These are phyloP conservation scores for Xylaria longipes DNA, from an alignment of 495 filamentous ascomycete genomes.

Conservation along the genomic window DNA sequence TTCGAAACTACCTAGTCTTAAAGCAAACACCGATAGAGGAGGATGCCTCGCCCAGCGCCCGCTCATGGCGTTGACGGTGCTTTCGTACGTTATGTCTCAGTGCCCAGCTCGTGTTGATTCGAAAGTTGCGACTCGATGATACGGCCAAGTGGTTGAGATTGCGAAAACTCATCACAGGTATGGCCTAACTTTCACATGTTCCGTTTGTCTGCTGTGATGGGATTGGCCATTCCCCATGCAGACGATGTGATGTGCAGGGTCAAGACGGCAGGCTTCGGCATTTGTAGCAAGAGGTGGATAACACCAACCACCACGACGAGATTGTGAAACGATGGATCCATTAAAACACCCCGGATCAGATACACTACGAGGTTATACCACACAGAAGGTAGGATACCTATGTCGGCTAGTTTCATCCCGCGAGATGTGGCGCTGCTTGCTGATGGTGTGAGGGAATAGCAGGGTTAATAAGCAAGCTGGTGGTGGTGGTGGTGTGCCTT, in stretches of 20 bases:
- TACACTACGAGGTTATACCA: background rate
- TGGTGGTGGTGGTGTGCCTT: slow-evolving; percentile 8
- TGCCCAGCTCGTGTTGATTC: slow-evolving; percentile 18
- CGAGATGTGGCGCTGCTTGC: slow-evolving; percentile 17
- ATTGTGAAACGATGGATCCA: slow-evolving; percentile 6
- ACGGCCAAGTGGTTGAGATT: slow-evolving; percentile 1
- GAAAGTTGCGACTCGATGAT: background rate
- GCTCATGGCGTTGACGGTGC: background rate
- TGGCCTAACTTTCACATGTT: slow-evolving; percentile 18
- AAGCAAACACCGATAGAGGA: slow-evolving; percentile 5
- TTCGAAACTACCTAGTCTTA: slow-evolving; percentile 14
- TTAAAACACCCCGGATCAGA: slow-evolving; percentile 1
- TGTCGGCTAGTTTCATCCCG: slow-evolving; percentile 8
- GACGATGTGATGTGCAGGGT: slow-evolving; percentile 21
- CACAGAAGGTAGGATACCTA: background rate
- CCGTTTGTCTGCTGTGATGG: background rate
- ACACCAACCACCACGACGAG: slow-evolving; percentile 8
- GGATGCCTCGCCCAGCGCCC: slow-evolving; percentile 3
- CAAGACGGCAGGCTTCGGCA: slow-evolving; percentile 27
- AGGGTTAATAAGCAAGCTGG: background rate
- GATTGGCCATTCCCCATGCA: background rate
- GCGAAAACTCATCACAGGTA: background rate
- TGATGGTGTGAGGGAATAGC: slow-evolving; percentile 13
- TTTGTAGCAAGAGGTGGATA: slow-evolving; percentile 18
- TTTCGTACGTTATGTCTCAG: slow-evolving; percentile 21